Evolutionary conservation across 352 stramenopile genomes (phyloP).

Genomic region (Pythium rhizo-oryzae): DNA sequence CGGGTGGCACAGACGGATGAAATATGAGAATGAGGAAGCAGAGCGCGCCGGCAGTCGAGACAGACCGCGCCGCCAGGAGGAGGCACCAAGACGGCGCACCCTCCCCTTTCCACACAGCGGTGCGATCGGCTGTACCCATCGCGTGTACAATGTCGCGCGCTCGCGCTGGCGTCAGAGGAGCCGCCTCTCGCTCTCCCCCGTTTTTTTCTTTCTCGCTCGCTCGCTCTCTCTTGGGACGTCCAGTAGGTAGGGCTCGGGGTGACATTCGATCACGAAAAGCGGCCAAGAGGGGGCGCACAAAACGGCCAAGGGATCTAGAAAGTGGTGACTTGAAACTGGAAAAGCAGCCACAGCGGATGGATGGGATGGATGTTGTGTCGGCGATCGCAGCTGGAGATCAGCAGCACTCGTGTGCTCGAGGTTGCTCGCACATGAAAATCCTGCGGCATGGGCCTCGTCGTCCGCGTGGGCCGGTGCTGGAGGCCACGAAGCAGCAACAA

Average conservation of each 20-base stretch:
- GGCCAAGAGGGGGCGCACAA: constrained; percentile 9
- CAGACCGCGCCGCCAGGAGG: not conserved
- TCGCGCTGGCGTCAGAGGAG: constrained; percentile 30
- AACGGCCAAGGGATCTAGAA: constrained; percentile 11
- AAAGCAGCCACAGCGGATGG: not conserved
- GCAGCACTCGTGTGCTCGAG: not conserved
- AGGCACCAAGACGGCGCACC: not conserved
- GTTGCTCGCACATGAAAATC: too few relatives aligned
- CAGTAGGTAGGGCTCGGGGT: constrained; percentile 15
- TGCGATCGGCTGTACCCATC: constrained; percentile 23
- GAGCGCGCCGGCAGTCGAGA: constrained; percentile 11
- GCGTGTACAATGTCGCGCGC: constrained; percentile 22
- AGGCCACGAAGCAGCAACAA: not conserved
- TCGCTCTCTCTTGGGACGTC: constrained; percentile 14
- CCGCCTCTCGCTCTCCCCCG: constrained; percentile 22
- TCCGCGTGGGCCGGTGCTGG: too few relatives aligned
- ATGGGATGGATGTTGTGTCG: not conserved
- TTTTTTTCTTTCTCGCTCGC: constrained; percentile 23
- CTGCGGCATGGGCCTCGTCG: too few relatives aligned
- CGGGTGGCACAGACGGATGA: constrained; percentile 9
- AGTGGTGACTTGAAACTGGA: constrained; percentile 1
- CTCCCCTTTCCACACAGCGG: too few relatives aligned
- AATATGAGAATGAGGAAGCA: constrained; percentile 10
- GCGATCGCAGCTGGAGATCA: constrained; percentile 1
- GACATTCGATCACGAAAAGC: constrained; percentile 8